These are phyloP conservation scores for Scedosporium minutisporum DNA, from an alignment of 2,329 filamentous ascomycete species.

Conservation along the genomic window DNA sequence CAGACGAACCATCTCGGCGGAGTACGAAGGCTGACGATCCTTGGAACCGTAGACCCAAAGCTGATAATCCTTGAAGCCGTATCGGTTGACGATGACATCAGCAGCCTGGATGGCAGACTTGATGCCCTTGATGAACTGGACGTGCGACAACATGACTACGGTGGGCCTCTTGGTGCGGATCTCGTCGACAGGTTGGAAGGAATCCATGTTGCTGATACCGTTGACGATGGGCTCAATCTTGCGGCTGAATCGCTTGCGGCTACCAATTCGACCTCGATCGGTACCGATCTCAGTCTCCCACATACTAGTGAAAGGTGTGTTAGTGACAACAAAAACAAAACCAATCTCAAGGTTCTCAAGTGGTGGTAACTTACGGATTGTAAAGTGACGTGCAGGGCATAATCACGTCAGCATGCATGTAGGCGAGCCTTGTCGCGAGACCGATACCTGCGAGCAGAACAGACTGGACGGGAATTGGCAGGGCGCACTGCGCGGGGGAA, in stretches of 20 bases:
- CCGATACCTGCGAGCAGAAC: constrained; percentile 36
- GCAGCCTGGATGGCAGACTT: constrained; percentile 54
- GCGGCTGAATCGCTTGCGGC: constrained; percentile 45
- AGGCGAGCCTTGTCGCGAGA: constrained; percentile 33
- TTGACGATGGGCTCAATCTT: constrained; percentile 58
- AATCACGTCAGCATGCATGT: constrained; percentile 48
- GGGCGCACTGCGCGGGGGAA: constrained; percentile 36
- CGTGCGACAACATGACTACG: constrained; percentile 56
- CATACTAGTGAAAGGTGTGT: constrained; percentile 19
- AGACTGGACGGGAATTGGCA: constrained; percentile 38
- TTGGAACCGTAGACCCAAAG: constrained; percentile 55
- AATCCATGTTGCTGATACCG: constrained; percentile 54
- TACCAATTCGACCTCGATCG: constrained; percentile 43
- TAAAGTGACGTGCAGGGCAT: constrained; percentile 51
- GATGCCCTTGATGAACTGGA: constrained; percentile 52
- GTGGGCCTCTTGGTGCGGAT: constrained; percentile 50
- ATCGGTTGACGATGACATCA: constrained; percentile 56
- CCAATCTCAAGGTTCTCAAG: background rate
- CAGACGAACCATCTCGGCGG: constrained; percentile 47
- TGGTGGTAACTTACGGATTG: constrained; percentile 31
- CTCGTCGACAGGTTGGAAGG: constrained; percentile 49
- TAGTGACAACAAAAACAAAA: background rate
- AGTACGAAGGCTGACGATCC: constrained; percentile 52
- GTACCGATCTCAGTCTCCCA: constrained; percentile 56
- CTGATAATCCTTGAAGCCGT: constrained; percentile 55